Evolutionary conservation across 176 grass and related monocot species (phyloP).

Genomic region (Triticum timopheevii): DNA sequence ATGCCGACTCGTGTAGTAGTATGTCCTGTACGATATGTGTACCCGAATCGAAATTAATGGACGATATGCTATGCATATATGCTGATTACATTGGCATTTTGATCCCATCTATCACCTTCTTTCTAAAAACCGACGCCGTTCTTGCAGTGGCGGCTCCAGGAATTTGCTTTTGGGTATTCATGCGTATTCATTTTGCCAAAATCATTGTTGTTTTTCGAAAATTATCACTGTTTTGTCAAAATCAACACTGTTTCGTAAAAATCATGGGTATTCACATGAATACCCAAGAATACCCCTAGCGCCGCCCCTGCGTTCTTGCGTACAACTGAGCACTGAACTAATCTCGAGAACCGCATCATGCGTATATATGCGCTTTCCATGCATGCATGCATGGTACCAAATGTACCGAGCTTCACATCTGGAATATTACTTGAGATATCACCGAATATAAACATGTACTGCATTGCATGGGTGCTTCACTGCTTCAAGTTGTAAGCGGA

Average conservation of each 20-base stretch:
- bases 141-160: too few species aligned
- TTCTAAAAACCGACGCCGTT: too few species aligned
- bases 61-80: neutral
- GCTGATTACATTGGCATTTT: neutral
- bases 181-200: too few species aligned
- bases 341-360: neutral
- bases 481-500: neutral
- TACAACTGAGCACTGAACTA: neutral
- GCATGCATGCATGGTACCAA: neutral
- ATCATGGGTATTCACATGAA: too few species aligned
- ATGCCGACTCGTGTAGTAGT: neutral
- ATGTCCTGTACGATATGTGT: neutral
- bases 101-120: neutral
- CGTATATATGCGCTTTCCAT: too few species aligned
- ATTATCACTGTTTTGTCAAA: too few species aligned
- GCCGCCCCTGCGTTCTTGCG: too few species aligned
- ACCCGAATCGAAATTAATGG: neutral
- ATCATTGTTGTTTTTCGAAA: too few species aligned
- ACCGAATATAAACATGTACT: conserved; percentile 13
- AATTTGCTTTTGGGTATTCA: too few species aligned
- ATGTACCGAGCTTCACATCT: neutral
- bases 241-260: too few species aligned
- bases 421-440: neutral
- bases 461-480: neutral
- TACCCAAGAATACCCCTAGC: too few species aligned